Conservation (phyloP, 2,329 filamentous ascomycete genomes). For the Didymella pomorum region DNA sequence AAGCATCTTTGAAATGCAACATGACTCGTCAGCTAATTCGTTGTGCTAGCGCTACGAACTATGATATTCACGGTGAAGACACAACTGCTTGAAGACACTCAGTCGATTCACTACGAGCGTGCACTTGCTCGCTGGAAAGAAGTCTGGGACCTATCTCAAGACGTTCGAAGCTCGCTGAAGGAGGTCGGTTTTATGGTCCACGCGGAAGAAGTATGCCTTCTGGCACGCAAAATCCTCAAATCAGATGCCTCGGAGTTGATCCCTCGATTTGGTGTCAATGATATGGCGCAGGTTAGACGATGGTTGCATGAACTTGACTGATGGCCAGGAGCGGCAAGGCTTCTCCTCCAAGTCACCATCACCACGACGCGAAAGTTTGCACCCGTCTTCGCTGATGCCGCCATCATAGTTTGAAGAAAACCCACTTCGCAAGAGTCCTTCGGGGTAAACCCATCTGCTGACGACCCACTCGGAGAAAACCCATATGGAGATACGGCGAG, state of each 20-base stretch:
- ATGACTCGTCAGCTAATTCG: background rate
- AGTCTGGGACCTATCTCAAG: background rate
- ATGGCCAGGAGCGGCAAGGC: background rate
- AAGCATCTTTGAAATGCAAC: background rate
- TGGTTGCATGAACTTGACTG: slow-evolving; percentile 6
- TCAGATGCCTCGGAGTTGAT: slow-evolving; percentile 3
- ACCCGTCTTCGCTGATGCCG: background rate
- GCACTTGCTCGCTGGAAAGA: slow-evolving; percentile 15
- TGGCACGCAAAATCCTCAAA: slow-evolving; percentile 1
- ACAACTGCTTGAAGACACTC: background rate
- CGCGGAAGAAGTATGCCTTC: slow-evolving; percentile 6
- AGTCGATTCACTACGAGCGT: background rate
- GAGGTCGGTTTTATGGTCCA: slow-evolving; percentile 1
- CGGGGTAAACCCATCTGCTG: background rate
- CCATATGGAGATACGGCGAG: background rate
- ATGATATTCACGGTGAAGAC: slow-evolving; percentile 6
- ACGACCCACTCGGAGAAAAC: slow-evolving; percentile 2
- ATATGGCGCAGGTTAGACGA: slow-evolving; percentile 3
- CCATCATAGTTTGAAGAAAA: background rate
- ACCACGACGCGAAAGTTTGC: background rate
- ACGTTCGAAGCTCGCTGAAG: slow-evolving; percentile 50
- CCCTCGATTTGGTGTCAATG: background rate
- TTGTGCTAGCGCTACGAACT: background rate
- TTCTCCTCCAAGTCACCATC: too few species aligned
- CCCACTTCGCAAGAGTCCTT: background rate